Percentiles rank a stretch among this genome's conserved stretches.
Conservation (phyloP, 192 early-diverging fungal species). For the Lunasporangiospora selenospora region DNA sequence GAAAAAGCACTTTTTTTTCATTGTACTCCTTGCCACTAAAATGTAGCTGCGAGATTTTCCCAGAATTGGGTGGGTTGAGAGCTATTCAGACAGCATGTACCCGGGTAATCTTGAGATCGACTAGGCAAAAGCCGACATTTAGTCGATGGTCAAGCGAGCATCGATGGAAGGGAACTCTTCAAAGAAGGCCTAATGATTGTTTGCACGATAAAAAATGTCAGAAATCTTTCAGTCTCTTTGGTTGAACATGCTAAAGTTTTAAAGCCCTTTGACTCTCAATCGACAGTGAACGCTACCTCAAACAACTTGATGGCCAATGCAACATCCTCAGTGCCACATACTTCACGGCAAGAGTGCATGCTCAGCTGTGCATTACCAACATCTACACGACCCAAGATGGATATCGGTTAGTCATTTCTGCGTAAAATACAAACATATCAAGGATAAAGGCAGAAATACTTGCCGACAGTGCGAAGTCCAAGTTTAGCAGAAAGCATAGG, state of each 20-base stretch:
- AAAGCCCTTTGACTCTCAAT: not conserved
- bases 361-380: conserved; percentile 95
- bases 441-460: not conserved
- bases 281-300: conserved; percentile 55
- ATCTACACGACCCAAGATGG: conserved; percentile 55
- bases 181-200: conserved; percentile 60
- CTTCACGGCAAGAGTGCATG: conserved; percentile 98
- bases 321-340: conserved; percentile 89
- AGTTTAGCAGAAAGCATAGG: conserved; percentile 95
- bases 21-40: too few relatives aligned
- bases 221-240: not conserved
- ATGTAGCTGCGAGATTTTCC: too few relatives aligned
- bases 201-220: not conserved
- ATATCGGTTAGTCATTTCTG: not conserved
- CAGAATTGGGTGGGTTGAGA: too few relatives aligned
- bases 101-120: too few relatives aligned
- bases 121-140: too few relatives aligned
- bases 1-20: too few relatives aligned
- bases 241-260: not conserved
- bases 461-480: conserved; percentile 93
- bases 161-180: conserved; percentile 66
- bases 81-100: too few relatives aligned
- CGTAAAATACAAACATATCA: not conserved
- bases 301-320: conserved; percentile 85
- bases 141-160: conserved; percentile 61